A percentile compares a stretch with the other conserved stretches of the same genome.
These are phyloP conservation scores for Botrytis elliptica DNA, from an alignment of 2,329 filamentous ascomycete species.

Conservation along the genomic window DNA sequence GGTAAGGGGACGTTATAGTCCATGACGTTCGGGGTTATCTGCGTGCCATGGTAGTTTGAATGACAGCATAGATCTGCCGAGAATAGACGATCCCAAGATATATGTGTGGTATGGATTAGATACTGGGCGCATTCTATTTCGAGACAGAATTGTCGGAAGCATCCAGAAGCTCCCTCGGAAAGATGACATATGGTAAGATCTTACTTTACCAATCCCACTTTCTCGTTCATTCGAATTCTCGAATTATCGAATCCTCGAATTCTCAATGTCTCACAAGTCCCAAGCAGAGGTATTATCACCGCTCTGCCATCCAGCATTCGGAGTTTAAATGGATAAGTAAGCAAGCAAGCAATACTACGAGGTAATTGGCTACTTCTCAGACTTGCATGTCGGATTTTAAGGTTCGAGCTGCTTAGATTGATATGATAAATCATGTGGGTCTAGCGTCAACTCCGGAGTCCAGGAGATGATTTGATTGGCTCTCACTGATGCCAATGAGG, in stretches of 20 bases:
- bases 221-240: neutral
- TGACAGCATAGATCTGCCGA: neutral
- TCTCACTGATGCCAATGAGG: neutral
- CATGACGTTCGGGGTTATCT: neutral
- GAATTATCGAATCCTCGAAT: neutral
- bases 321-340: neutral
- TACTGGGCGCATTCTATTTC: neutral
- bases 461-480: neutral
- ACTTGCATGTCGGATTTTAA: neutral
- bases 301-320: neutral
- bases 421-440: constrained; percentile 1
- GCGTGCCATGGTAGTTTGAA: neutral
- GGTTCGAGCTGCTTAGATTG: neutral
- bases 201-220: neutral
- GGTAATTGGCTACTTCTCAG: neutral
- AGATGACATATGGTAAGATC: neutral
- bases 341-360: too few relatives aligned
- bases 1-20: neutral
- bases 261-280: neutral
- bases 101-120: neutral
- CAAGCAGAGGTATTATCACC: neutral
- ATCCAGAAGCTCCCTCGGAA: neutral
- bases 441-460: neutral
- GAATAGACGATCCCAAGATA: neutral
- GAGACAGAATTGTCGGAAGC: neutral